Percentiles rank a stretch among this genome's conserved stretches.
Evolutionary conservation across 306 rosid species (phyloP).

Genomic region (Vigna trinervia): DNA sequence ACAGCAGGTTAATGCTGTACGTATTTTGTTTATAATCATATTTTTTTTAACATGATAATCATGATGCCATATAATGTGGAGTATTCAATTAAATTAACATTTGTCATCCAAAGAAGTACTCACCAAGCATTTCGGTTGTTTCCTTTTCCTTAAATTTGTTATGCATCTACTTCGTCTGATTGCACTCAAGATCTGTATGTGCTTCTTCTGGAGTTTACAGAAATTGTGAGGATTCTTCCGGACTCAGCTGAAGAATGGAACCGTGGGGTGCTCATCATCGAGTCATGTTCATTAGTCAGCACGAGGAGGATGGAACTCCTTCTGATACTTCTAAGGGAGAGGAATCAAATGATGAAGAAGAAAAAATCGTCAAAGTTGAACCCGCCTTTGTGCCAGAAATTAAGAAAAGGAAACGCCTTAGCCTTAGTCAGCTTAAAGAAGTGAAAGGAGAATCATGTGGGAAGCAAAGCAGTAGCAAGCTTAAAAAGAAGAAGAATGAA

Average conservation of each 20-base stretch:
- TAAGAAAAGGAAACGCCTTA: constrained; percentile 58
- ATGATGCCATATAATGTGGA: background rate
- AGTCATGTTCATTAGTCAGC: constrained; percentile 39
- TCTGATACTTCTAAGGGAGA: constrained; percentile 45
- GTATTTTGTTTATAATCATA: background rate
- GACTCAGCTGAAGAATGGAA: constrained; percentile 49
- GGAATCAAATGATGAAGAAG: constrained; percentile 52
- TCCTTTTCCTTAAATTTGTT: constrained; percentile 9
- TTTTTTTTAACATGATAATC: background rate
- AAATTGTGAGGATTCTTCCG: constrained; percentile 24
- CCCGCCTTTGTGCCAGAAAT: constrained; percentile 45
- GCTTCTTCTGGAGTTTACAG: constrained; percentile 32
- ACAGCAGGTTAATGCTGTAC: background rate
- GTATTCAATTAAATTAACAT: background rate
- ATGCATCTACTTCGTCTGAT: constrained; percentile 22
- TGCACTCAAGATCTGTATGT: constrained; percentile 21
- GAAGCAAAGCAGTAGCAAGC: constrained; percentile 44
- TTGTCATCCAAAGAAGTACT: background rate
- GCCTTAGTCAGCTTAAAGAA: constrained; percentile 59
- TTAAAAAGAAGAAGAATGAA: constrained; percentile 50
- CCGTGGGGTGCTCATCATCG: constrained; percentile 53
- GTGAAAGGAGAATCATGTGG: constrained; percentile 51
- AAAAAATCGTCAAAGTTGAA: constrained; percentile 46
- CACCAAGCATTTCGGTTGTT: constrained; percentile 21
- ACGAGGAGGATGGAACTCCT: constrained; percentile 46